A percentile compares a stretch with the other conserved stretches of the same genome.
Evolutionary conservation across 805 yeast genomes (phyloP).

Genomic region (Candida ovalis): DNA sequence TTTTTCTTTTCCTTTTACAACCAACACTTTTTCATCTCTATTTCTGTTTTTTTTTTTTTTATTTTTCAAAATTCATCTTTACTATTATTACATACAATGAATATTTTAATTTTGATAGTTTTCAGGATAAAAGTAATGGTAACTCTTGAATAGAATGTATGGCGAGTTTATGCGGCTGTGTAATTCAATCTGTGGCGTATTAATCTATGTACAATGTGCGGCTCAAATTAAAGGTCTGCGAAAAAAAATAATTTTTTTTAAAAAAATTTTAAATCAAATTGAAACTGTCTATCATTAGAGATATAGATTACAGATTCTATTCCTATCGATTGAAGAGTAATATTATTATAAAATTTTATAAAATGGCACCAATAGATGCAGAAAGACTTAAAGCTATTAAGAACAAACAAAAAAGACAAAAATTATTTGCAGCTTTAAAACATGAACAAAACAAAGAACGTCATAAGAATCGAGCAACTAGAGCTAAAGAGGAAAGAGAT

Average conservation of each 20-base stretch:
- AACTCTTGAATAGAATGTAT: background rate
- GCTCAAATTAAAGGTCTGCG: background rate
- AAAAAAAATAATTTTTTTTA: background rate
- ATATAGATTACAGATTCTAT: too few species aligned
- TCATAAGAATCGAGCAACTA: conserved; percentile 70
- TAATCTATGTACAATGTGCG: background rate
- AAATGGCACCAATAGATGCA: conserved; percentile 32
- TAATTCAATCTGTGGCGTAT: background rate
- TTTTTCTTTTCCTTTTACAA: background rate
- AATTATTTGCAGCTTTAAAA: conserved; percentile 67
- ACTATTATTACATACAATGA: background rate
- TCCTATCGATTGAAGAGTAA: too few species aligned
- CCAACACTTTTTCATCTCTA: background rate
- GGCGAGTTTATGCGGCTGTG: too few species aligned
- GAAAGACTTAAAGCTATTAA: conserved; percentile 46
- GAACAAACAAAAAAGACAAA: conserved; percentile 78
- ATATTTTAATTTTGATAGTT: background rate
- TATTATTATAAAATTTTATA: too few species aligned
- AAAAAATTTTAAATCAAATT: background rate
- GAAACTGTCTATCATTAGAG: background rate
- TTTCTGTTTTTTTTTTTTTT: background rate
- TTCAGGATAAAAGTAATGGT: too few species aligned
- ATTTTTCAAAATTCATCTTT: background rate
- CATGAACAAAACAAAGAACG: conserved; percentile 72
- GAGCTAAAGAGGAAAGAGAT: conserved; percentile 83